Base-by-base conservation (phyloP, 179 eudicot species). In the Nepenthes alata region DNA sequence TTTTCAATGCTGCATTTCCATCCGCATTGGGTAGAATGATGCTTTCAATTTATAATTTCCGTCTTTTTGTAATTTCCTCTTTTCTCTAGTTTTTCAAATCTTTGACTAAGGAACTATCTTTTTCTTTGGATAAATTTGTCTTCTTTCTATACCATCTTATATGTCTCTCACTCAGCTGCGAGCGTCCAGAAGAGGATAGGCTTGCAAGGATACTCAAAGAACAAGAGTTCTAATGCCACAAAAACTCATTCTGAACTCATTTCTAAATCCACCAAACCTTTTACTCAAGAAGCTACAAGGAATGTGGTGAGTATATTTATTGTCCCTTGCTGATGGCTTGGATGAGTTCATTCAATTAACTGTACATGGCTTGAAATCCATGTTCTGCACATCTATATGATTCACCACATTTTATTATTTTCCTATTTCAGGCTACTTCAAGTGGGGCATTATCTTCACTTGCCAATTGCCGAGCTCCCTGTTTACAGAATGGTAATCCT, bases 281-380 rank as follows among this genome's bases (percentile, higher is more conserved):
- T 77, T 66, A 60, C 65, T 58, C 65, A 62, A 60, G 67, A 41
- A 67, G 41, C 77, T 47, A 69, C 70, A 68, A 74, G 72, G 74
- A 68, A 75, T 62, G 53, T 15, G 82, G 95, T 85, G 72, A 80
- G 81, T 54, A 44, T 59, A 55, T 58, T 55, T 11, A 64, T 53
- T 49, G 34, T 50, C 13, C 45, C 48, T 52, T 47, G 44, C 45
- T 47, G 7, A 11, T 60, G 35, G 25, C 35, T 60, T 41, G 45
- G 45, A 4, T 4, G 45, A 41, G 25, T 4, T 51, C 55, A 4
- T 51, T 51, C 12, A 51, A 51, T 12, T 51, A 4, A 11, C 4
- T 11, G 55, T 51, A 4, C 5, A 2, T 51, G 55, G 13, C 13
- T 51, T 41, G 45, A 4, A 41, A 41, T 41, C 2, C 5, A 41